A percentile compares a stretch with the other conserved stretches of the same genome.
These are phyloP conservation scores for Colletotrichum magnum DNA, from an alignment of 2,329 filamentous ascomycete genomes.

Conservation along the genomic window DNA sequence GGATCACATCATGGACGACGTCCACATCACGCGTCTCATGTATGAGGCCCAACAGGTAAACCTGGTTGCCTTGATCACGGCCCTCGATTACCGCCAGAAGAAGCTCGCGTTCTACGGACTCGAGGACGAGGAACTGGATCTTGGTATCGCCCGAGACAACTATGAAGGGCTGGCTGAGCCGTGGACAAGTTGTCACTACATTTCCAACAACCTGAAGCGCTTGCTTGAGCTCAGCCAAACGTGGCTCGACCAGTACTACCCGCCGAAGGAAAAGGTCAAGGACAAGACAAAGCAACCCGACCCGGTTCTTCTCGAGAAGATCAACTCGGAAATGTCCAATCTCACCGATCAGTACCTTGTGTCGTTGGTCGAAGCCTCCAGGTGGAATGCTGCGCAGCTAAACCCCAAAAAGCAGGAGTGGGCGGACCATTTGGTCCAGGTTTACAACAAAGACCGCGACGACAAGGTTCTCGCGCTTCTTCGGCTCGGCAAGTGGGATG, in stretches of 20 bases:
- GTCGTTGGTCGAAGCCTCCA: constrained; percentile 66
- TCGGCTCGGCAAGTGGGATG: constrained; percentile 69
- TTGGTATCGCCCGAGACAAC: constrained; percentile 73
- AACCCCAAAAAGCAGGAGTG: constrained; percentile 58
- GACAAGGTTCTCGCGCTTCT: constrained; percentile 68
- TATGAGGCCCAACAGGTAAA: constrained; percentile 77
- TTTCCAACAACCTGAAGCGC: constrained; percentile 74
- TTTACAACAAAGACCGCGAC: constrained; percentile 65
- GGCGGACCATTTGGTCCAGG: constrained; percentile 61
- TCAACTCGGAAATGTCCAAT: constrained; percentile 63
- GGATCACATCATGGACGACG: constrained; percentile 69
- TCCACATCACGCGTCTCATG: constrained; percentile 68
- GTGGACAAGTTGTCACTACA: constrained; percentile 83
- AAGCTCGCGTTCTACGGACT: constrained; percentile 83
- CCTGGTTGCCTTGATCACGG: constrained; percentile 78
- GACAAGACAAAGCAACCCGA: constrained; percentile 52
- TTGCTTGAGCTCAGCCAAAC: constrained; percentile 70
- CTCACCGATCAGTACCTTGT: constrained; percentile 70
- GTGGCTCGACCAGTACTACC: constrained; percentile 66
- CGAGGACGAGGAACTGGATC: constrained; percentile 73
- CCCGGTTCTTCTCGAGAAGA: constrained; percentile 58
- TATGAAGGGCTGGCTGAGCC: constrained; percentile 82
- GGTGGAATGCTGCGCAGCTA: constrained; percentile 63
- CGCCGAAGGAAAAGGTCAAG: constrained; percentile 49
- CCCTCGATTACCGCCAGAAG: constrained; percentile 79